Conservation (phyloP, 805 yeast species). For the Candida dendrica region DNA sequence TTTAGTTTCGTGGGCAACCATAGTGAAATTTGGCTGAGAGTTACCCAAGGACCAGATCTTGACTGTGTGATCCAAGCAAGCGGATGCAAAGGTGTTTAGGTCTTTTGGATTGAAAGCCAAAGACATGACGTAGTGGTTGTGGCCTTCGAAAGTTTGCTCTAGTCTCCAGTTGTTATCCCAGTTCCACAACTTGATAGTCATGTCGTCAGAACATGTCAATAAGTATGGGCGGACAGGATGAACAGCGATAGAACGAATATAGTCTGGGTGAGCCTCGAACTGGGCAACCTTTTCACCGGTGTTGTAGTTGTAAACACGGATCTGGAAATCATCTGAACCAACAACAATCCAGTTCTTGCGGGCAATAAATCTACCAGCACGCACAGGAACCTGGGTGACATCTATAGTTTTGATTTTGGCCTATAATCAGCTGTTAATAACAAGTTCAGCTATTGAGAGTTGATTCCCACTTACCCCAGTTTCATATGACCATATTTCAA, state of each 20-base stretch:
- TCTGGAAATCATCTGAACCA: constrained; percentile 92
- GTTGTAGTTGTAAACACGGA: constrained; percentile 89
- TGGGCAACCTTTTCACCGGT: constrained; percentile 92
- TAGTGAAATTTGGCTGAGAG: constrained; percentile 80
- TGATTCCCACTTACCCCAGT: constrained; percentile 50
- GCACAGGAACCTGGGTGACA: constrained; percentile 92
- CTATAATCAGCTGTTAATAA: constrained; percentile 10
- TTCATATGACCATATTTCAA: constrained; percentile 93
- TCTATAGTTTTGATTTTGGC: constrained; percentile 82
- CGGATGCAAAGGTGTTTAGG: constrained; percentile 95
- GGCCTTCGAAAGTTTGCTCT: constrained; percentile 91
- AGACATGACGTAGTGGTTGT: constrained; percentile 91
- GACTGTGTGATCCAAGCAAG: constrained; percentile 92
- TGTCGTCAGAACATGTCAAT: constrained; percentile 86
- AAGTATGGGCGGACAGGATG: constrained; percentile 91
- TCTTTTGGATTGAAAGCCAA: constrained; percentile 96
- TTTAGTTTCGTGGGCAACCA: constrained; percentile 83
- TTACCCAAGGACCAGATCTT: constrained; percentile 95
- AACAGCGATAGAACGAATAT: constrained; percentile 86
- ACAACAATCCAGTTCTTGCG: constrained; percentile 96
- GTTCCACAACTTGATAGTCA: constrained; percentile 89
- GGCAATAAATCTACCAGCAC: constrained; percentile 92
- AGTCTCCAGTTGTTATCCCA: constrained; percentile 93
- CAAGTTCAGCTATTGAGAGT: no score
- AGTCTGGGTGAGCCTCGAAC: constrained; percentile 97